Conservation (phyloP, 768 basidiomycete species). For the Suillus weaverae region DNA sequence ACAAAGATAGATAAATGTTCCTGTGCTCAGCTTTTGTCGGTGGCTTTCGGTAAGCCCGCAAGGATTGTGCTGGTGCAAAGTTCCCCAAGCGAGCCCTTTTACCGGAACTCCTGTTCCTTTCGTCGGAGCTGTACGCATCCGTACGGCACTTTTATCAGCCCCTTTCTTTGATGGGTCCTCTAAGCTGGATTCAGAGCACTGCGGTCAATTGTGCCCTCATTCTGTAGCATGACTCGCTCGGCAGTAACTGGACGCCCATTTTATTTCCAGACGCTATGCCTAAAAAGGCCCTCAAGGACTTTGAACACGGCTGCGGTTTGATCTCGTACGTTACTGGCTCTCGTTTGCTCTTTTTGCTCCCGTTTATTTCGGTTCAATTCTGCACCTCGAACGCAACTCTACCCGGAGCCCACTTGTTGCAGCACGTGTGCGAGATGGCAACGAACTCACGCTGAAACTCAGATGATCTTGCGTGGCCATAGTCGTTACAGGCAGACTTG, state of each 20-base stretch:
- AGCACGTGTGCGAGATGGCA: not conserved
- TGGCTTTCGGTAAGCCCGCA: not conserved
- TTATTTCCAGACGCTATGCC: not conserved
- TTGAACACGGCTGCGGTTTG: too few species aligned
- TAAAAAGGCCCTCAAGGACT: not conserved
- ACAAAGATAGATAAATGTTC: conserved; percentile 1
- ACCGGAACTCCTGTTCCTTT: conserved; percentile 5
- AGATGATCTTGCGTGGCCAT: not conserved
- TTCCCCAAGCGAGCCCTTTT: not conserved
- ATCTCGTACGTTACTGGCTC: not conserved
- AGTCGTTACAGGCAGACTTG: not conserved
- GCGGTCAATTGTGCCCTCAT: not conserved
- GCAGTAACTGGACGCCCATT: not conserved
- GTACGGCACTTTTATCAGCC: not conserved
- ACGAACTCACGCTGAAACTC: not conserved
- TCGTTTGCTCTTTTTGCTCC: not conserved
- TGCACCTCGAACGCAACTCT: not conserved
- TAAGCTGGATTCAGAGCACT: not conserved
- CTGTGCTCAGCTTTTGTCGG: conserved; percentile 4
- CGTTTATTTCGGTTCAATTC: not conserved
- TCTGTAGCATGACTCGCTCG: not conserved
- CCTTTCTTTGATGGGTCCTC: not conserved
- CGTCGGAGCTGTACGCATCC: not conserved
- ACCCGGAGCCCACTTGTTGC: not conserved
- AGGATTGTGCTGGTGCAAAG: not conserved